Conservation (phyloP, 1,139 yeast species). For the Saccharomyces pastorianus region DNA sequence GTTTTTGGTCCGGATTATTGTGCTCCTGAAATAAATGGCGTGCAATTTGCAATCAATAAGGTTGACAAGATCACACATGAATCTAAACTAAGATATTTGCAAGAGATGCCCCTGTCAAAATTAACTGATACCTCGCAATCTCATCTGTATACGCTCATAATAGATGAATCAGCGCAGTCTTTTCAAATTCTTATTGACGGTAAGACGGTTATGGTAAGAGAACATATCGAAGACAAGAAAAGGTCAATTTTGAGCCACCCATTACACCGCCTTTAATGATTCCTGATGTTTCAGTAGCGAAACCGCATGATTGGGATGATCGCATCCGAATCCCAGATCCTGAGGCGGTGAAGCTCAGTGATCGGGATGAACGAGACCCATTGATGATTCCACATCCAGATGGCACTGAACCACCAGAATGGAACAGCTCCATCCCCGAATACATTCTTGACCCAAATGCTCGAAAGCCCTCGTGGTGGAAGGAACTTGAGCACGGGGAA, state of each 20-base stretch:
- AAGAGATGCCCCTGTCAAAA: conserved; percentile 45
- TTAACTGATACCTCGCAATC: conserved; percentile 49
- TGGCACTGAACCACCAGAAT: conserved; percentile 60
- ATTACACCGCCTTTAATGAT: conserved; percentile 58
- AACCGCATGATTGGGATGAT: conserved; percentile 82
- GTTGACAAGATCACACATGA: conserved; percentile 46
- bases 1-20: conserved; percentile 96
- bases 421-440: conserved; percentile 61
- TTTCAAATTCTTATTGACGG: conserved; percentile 82
- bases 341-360: conserved; percentile 58
- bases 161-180: conserved; percentile 49
- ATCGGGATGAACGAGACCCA: conserved; percentile 70
- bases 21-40: conserved; percentile 61
- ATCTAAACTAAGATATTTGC: conserved; percentile 60
- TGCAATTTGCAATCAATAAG: conserved; percentile 65
- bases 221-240: conserved; percentile 44
- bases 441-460: conserved; percentile 61
- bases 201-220: conserved; percentile 63
- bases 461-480: conserved; percentile 67
- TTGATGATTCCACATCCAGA: conserved; percentile 51
- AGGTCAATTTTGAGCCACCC: conserved; percentile 43
- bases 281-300: conserved; percentile 50
- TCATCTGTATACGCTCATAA: conserved; percentile 67
- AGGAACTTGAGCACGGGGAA: conserved; percentile 78
- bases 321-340: conserved; percentile 60